Conservation (phyloP, 2,329 filamentous ascomycete species). For the Colletotrichum siamense region DNA sequence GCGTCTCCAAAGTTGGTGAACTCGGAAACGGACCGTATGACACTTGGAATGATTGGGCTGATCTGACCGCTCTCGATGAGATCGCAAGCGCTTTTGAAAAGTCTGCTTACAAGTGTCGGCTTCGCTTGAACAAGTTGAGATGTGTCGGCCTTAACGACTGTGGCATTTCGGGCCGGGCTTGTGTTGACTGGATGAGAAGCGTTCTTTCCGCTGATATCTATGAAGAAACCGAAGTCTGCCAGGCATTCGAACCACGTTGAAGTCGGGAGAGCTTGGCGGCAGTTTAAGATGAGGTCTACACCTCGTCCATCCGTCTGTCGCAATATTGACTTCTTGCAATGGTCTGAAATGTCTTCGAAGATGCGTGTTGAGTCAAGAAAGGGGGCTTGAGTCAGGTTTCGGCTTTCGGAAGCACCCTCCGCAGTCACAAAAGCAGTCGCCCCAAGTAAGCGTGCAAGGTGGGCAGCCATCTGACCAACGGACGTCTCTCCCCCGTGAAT, state of each 20-base stretch:
- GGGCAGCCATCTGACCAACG: constrained; percentile 39
- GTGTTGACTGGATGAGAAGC: constrained; percentile 25
- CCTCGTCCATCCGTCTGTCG: constrained; percentile 31
- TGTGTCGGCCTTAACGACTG: not conserved
- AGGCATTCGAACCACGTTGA: constrained; percentile 31
- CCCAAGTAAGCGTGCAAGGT: constrained; percentile 30
- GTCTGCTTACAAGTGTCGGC: not conserved
- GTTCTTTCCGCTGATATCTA: constrained; percentile 31
- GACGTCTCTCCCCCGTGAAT: constrained; percentile 40
- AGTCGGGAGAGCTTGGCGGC: constrained; percentile 18
- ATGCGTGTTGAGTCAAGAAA: constrained; percentile 27
- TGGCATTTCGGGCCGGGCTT: not conserved
- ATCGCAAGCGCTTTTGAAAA: not conserved
- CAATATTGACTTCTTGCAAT: constrained; percentile 30
- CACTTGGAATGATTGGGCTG: not conserved
- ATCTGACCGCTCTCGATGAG: not conserved
- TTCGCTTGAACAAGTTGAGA: not conserved
- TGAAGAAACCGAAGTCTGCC: constrained; percentile 33
- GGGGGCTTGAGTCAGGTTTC: rapidly evolving
- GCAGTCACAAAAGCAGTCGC: constrained; percentile 36
- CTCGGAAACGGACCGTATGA: constrained; percentile 16
- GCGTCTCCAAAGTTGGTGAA: constrained; percentile 27
- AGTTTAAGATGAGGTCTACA: constrained; percentile 34
- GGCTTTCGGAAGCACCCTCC: not conserved
- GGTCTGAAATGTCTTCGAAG: constrained; percentile 30